Evolutionary conservation across 1,139 yeast species (phyloP).

Genomic region (Diutina rugosa): DNA sequence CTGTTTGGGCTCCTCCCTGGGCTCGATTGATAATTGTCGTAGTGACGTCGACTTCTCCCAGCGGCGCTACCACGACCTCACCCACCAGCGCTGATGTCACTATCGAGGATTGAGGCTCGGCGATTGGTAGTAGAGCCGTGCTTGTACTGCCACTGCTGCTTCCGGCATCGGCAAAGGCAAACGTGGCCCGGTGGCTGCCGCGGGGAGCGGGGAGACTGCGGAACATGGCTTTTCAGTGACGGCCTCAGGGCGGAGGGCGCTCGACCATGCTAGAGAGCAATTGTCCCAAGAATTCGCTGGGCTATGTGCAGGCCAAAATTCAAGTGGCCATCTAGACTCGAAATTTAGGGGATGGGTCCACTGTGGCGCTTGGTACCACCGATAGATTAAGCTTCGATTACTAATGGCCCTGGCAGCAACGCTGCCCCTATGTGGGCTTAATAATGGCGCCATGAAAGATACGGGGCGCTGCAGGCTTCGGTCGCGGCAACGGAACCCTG

Average conservation of each 20-base stretch:
- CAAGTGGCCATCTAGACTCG: too few species aligned
- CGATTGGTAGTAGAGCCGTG: not conserved
- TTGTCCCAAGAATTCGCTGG: too few species aligned
- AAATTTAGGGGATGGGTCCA: too few species aligned
- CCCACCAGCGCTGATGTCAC: not conserved
- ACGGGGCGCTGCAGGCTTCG: not conserved
- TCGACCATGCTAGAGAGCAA: too few species aligned
- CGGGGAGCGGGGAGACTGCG: not conserved
- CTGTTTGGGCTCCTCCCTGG: not conserved
- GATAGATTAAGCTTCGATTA: too few species aligned
- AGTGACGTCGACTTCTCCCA: not conserved
- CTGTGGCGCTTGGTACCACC: too few species aligned
- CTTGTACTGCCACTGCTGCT: not conserved
- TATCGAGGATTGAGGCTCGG: not conserved
- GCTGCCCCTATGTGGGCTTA: not conserved
- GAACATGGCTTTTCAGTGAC: not conserved
- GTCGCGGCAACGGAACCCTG: not conserved
- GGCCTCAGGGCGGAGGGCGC: too few species aligned
- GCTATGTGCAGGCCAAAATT: too few species aligned
- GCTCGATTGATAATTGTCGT: not conserved
- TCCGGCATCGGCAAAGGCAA: not conserved
- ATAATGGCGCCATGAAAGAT: not conserved
- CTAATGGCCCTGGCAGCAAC: too few species aligned
- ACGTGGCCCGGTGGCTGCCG: not conserved
- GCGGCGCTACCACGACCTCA: not conserved